Evolutionary conservation across 768 basidiomycete genomes (phyloP).

Genomic region (Boletus tylopilopsis): DNA sequence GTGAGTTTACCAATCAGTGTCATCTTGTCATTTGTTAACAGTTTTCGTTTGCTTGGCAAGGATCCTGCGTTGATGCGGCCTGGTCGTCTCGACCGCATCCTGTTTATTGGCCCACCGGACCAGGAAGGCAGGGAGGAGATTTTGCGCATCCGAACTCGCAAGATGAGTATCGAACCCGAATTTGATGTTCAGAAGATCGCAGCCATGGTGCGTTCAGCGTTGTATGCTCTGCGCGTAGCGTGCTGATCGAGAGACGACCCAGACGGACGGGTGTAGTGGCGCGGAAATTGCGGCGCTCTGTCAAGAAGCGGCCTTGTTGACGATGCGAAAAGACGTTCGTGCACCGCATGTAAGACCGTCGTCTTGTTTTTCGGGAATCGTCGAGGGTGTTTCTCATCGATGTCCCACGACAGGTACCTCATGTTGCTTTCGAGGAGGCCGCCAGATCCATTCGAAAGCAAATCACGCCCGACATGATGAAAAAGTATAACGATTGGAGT

Average conservation of each 20-base stretch:
- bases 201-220: slow-evolving; percentile 43
- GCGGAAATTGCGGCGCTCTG: slow-evolving; percentile 91
- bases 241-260: slow-evolving; percentile 5
- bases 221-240: neutral
- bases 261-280: slow-evolving; percentile 96
- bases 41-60: slow-evolving; percentile 37
- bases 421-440: slow-evolving; percentile 67
- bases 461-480: slow-evolving; percentile 78
- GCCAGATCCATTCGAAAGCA: slow-evolving; percentile 70
- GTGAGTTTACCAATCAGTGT: slow-evolving; percentile 41
- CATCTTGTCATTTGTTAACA: neutral
- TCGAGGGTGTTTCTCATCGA: neutral
- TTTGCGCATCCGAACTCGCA: slow-evolving; percentile 66
- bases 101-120: slow-evolving; percentile 94
- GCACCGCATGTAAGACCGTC: slow-evolving; percentile 60
- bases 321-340: slow-evolving; percentile 86
- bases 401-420: slow-evolving; percentile 56
- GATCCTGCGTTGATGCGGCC: slow-evolving; percentile 94
- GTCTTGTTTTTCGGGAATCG: neutral
- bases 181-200: slow-evolving; percentile 70
- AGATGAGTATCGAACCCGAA: slow-evolving; percentile 76
- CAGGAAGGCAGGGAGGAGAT: slow-evolving; percentile 78
- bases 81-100: slow-evolving; percentile 87
- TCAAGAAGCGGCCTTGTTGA: slow-evolving; percentile 91
- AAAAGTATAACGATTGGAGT: slow-evolving; percentile 71